Evolutionary conservation across 73 alveolate genomes (phyloP), one percentile per base, ranked within the genome.

Genomic region (Paramecium primaurelia): DNA sequence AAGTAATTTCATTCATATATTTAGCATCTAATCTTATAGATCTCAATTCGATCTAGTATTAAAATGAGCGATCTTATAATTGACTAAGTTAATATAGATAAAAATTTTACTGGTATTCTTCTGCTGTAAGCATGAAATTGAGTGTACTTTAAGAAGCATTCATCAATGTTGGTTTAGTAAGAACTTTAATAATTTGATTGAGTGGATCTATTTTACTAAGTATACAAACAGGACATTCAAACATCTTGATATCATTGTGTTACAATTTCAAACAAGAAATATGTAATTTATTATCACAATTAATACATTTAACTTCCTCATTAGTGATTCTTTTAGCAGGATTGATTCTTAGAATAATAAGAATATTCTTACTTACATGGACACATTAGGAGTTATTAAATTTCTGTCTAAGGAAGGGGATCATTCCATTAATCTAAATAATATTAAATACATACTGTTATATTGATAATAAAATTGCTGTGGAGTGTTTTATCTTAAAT

Each of bases 191-290:
- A 8, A 80, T 80, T 49, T 47, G 20, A 20, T 89, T 71, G 9
- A 89, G 58, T 3, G 92, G 92, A n/a, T 89, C 94, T 0, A 89
- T 44, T 45, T 89, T 89, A 71, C 75, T 83, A 26, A 89, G 84
- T 12, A 73, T 89, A 36, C 94, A 89, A 40, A n/a, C 47, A 42
- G 94, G 92, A 51, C 94, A 89, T 49, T 89, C 94, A 71, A 80
- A 80, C 51, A 26, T 80, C 38, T 80, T 80, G 20, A 80, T 3
- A 44, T 80, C 91, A 0, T 47, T 20, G 9, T 22, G 28, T 6
- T 22, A 18, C 49, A 80, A 42, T 47, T 80, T 80, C 10, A 80
- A 4, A 80, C 91, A 80, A 11, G 47, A 45, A 26, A 44, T 14
- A 25, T 80, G 91, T 20, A 80, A 32, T 49, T 49, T 42, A 16